These are phyloP conservation scores for Gloeostereum incarnatum DNA, from an alignment of 768 basidiomycete species.

Conservation along the genomic window DNA sequence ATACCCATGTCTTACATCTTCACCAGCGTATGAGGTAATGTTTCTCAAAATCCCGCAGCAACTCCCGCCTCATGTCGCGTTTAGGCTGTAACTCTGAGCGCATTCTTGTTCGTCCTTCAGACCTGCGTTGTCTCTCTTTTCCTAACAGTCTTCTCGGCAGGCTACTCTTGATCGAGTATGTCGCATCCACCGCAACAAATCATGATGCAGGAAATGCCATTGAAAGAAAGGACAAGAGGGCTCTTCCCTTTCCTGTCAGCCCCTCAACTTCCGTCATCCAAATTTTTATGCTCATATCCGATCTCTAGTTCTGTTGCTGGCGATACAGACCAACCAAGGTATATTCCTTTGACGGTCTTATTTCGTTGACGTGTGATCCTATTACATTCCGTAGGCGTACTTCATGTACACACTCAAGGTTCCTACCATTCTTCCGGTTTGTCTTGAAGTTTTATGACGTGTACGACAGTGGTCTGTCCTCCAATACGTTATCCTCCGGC, in stretches of 20 bases:
- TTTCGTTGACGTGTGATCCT: not conserved
- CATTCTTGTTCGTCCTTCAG: conserved; percentile 59
- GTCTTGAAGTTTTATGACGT: not conserved
- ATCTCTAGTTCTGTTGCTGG: conserved; percentile 65
- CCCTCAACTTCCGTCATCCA: conserved; percentile 1
- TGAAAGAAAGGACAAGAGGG: conserved; percentile 67
- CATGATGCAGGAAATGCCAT: conserved; percentile 62
- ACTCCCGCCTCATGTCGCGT: not conserved
- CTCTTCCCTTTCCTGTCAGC: conserved; percentile 56
- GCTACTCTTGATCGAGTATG: conserved; percentile 76
- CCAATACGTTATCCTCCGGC: conserved; percentile 77
- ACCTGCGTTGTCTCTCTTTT: not conserved
- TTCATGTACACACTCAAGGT: conserved; percentile 89
- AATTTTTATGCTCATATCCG: not conserved
- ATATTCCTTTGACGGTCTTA: not conserved
- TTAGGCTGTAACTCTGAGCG: conserved; percentile 75
- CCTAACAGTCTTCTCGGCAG: conserved; percentile 21
- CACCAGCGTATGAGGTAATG: conserved; percentile 57
- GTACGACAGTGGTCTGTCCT: conserved; percentile 82
- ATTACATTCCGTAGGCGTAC: conserved; percentile 42
- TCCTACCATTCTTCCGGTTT: not conserved
- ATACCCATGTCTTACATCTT: conserved; percentile 12
- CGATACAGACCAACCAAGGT: conserved; percentile 78
- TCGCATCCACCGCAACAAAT: conserved; percentile 57
- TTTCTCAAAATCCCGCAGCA: not conserved